Evolutionary conservation across 108 stramenopile species (phyloP).

Genomic region (Schizochytrium sp.): DNA sequence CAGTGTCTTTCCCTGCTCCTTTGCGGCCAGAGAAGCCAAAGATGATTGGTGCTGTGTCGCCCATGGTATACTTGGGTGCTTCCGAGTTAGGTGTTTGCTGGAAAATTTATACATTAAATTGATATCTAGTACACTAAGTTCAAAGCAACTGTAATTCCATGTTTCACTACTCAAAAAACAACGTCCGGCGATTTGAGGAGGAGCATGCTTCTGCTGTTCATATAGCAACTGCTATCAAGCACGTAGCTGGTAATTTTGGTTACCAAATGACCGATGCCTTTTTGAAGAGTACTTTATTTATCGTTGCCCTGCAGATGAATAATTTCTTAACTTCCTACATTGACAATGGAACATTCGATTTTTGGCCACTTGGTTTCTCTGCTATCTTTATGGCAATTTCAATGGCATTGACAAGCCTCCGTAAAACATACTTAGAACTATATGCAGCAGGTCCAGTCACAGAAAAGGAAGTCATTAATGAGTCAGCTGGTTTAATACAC

Average conservation of each 20-base stretch:
- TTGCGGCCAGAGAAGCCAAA: background rate
- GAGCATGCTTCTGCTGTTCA: background rate
- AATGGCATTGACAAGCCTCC: background rate
- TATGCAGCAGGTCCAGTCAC: too few species aligned
- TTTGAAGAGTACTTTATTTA: background rate
- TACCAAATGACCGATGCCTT: background rate
- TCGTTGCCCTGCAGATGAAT: conserved; percentile 21
- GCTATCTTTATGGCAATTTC: background rate
- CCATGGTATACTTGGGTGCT: background rate
- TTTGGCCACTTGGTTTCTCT: background rate
- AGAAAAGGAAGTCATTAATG: too few species aligned
- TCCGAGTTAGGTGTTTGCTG: background rate
- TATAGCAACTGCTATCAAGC: background rate
- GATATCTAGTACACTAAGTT: too few species aligned
- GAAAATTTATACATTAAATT: background rate
- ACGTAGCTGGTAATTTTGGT: background rate
- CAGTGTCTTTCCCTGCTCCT: background rate
- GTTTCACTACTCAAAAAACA: too few species aligned
- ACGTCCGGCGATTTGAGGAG: too few species aligned
- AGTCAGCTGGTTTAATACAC: too few species aligned
- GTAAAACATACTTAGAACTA: too few species aligned
- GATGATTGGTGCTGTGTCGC: background rate
- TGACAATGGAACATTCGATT: background rate
- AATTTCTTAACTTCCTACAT: background rate
- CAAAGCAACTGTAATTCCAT: too few species aligned